phyloP scores from a whole-genome alignment of 148 eudicot genomes.

The Euryodendron excelsum region DNA sequence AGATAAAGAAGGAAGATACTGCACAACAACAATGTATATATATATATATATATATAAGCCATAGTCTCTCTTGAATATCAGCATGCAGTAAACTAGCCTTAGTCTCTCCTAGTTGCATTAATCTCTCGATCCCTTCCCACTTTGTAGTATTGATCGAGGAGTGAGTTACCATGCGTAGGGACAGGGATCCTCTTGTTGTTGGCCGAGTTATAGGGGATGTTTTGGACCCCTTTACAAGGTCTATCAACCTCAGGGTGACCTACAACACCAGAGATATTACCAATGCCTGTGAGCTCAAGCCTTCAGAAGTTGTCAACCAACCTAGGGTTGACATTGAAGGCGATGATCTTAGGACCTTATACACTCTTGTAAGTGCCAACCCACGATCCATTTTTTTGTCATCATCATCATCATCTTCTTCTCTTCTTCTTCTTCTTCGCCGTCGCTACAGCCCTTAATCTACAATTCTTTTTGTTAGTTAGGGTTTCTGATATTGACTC shows the following conservation, averaged over 20 bases:
- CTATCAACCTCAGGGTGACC: slow-evolving; percentile 38
- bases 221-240: slow-evolving; percentile 61
- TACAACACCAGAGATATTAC: slow-evolving; percentile 30
- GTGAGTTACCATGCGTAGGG: slow-evolving; percentile 25
- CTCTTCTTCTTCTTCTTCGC: neutral
- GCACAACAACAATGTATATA: no score
- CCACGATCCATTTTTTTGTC: no score
- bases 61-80: no score
- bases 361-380: slow-evolving; percentile 55
- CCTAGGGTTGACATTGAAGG: slow-evolving; percentile 82
- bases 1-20: no score
- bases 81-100: no score
- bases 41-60: no score
- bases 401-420: no score
- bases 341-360: slow-evolving; percentile 68
- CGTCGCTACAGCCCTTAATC: neutral
- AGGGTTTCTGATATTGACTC: neutral
- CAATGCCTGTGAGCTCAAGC: slow-evolving; percentile 68
- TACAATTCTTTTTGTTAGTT: no score
- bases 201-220: slow-evolving; percentile 87
- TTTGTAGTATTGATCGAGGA: no score
- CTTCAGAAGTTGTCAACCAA: slow-evolving; percentile 71
- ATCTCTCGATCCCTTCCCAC: no score
- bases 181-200: slow-evolving; percentile 66
- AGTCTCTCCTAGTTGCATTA: no score